Evolutionary conservation across 148 eudicot genomes (phyloP), one percentile per base, ranked within the genome.

Genomic region (Pouteria glomerata): DNA sequence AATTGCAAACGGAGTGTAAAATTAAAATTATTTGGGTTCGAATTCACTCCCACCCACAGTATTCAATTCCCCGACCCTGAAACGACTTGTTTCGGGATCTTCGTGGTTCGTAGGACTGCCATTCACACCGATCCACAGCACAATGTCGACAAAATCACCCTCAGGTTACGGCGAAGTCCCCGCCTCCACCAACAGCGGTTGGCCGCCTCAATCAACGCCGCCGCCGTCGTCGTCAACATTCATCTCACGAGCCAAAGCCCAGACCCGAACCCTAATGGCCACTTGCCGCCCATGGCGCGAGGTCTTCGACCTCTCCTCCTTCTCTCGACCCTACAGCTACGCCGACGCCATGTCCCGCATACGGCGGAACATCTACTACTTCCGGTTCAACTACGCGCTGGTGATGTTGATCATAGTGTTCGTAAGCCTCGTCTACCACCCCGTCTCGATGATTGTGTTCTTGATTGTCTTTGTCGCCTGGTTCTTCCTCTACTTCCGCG

Each of bases 371-470:
- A 60, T 82, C 63, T 57, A 69, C 79, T 81, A 85, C 76, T 89
- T 89, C 80, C 87, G 92, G 30, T 75, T 58, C 81, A 91, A 91
- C 57, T 91, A 91, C 90, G 59, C 92, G 8, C 50, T 87, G 16
- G 67, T 82, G 62, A 69, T 78, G 33, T 77, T 89, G 21, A 0
- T 77, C 42, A 70, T 86, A 63, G 64, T 92, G 61, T 89, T 92
- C 78, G 76, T 84, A 48, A 73, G 85, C 85, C 86, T 92, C n/a
- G 14, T 89, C 0, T 92, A 76, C 80, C 87, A 87, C 77, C 93
- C 96, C 0, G 12, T 86, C 2, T 87, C 96, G 29, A 84, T 92
- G 81, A 86, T 92, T 34, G 85, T 87, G 6, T 92, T 89, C 77
- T 24, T 89, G 44, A 0, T 68, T 2, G 51, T 85, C 3, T 89